Evolutionary conservation across 2,329 filamentous ascomycete genomes (phyloP).

Genomic region (Botryosphaeria dothidea): DNA sequence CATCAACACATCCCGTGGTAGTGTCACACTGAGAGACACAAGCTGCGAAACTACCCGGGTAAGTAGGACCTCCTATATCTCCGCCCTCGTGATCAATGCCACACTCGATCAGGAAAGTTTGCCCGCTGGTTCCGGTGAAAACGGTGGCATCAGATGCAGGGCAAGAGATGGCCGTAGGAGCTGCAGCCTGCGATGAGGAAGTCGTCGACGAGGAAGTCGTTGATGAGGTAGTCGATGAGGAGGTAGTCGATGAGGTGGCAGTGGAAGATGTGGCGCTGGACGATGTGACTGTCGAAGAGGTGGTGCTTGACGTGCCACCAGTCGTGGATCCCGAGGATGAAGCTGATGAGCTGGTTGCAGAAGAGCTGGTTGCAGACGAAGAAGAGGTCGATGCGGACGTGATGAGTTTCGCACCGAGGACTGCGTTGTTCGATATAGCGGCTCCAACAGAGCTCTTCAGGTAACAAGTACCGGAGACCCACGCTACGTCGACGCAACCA

Average conservation of each 20-base stretch:
- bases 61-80: slow-evolving; percentile 3
- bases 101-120: slow-evolving; percentile 22
- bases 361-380: not conserved
- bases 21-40: slow-evolving; percentile 14
- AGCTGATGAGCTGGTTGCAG: not conserved
- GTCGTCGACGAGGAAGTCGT: too few species aligned
- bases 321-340: not conserved
- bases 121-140: slow-evolving; percentile 20
- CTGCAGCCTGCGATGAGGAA: not conserved
- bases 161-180: slow-evolving; percentile 13
- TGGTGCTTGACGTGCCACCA: not conserved
- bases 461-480: slow-evolving; percentile 24
- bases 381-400: not conserved
- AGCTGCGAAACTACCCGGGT: slow-evolving; percentile 3
- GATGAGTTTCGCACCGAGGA: not conserved
- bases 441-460: slow-evolving; percentile 22
- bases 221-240: too few species aligned
- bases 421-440: not conserved
- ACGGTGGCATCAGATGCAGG: slow-evolving; percentile 21
- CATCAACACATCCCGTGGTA: slow-evolving; percentile 16
- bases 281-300: not conserved
- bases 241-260: too few species aligned
- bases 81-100: slow-evolving; percentile 12
- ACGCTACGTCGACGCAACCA: slow-evolving; percentile 23
- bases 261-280: not conserved